Conservation (phyloP, 257 asterid species). For the Solanum commersonii region DNA sequence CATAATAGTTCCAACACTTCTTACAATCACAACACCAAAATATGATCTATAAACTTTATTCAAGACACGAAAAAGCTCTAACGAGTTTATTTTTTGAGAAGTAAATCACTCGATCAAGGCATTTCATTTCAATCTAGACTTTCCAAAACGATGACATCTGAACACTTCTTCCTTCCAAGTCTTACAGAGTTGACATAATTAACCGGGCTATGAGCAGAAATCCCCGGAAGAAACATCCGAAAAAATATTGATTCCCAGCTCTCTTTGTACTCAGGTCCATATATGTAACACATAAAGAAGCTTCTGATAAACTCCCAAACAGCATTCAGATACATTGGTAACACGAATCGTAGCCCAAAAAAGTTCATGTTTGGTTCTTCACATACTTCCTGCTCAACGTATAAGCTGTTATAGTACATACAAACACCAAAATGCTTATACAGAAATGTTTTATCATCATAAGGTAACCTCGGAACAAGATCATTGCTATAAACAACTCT, state of each 20-base stretch:
- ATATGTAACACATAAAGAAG: constrained; percentile 25
- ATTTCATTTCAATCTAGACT: not conserved
- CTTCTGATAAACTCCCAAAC: constrained; percentile 75
- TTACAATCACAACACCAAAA: not conserved
- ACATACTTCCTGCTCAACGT: constrained; percentile 47
- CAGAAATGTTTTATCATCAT: constrained; percentile 70
- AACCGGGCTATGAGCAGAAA: constrained; percentile 75
- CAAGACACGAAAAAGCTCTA: not conserved
- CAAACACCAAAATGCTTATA: constrained; percentile 85
- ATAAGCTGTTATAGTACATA: constrained; percentile 68
- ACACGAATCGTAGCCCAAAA: constrained; percentile 45
- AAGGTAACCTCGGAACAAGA: constrained; percentile 89
- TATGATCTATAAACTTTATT: not conserved
- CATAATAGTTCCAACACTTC: not conserved
- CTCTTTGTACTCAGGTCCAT: constrained; percentile 64
- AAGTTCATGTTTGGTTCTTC: constrained; percentile 85
- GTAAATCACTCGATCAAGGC: not conserved
- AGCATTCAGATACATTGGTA: constrained; percentile 58
- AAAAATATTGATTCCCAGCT: constrained; percentile 58
- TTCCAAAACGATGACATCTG: constrained; percentile 5
- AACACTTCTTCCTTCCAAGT: constrained; percentile 39
- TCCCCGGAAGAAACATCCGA: constrained; percentile 63
- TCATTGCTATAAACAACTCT: constrained; percentile 81
- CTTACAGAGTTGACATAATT: constrained; percentile 76
- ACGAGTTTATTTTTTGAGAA: not conserved